Evolutionary conservation across 768 basidiomycete genomes (phyloP).

Genomic region (Boletus sensibilis): DNA sequence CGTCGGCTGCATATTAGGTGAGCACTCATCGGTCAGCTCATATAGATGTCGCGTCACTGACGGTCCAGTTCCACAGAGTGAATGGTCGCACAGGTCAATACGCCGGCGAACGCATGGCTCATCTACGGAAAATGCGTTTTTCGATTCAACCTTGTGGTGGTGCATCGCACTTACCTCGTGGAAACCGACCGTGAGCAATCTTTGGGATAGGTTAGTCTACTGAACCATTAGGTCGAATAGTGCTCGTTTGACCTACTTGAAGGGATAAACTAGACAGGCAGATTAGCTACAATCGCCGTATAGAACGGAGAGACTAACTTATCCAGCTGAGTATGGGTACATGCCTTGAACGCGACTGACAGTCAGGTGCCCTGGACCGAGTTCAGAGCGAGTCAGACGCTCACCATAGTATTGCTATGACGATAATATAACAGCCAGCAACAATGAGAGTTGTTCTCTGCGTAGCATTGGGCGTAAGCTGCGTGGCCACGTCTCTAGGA

Average conservation of each 20-base stretch:
- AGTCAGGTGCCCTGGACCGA: conserved; percentile 1
- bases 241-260: conserved; percentile 66
- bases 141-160: not conserved
- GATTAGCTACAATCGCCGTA: conserved; percentile 10
- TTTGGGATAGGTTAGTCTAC: conserved; percentile 32
- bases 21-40: conserved; percentile 7
- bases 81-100: conserved; percentile 83
- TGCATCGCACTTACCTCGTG: conserved; percentile 61
- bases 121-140: conserved; percentile 46
- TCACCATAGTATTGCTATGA: conserved; percentile 79
- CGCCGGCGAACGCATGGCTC: conserved; percentile 80
- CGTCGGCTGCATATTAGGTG: conserved; percentile 56
- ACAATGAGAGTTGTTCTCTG: conserved; percentile 78
- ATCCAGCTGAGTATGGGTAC: conserved; percentile 69
- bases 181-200: conserved; percentile 83
- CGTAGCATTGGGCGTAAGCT: conserved; percentile 65
- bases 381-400: conserved; percentile 18
- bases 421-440: conserved; percentile 70
- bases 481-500: conserved; percentile 26
- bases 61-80: conserved; percentile 87
- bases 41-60: conserved; percentile 37
- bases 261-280: conserved; percentile 69
- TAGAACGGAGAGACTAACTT: conserved; percentile 48
- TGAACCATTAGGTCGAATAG: not conserved
- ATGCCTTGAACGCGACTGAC: conserved; percentile 56